phyloP scores from a whole-genome alignment of 164 flowering plant genomes.

The Berberis vulgaris region DNA sequence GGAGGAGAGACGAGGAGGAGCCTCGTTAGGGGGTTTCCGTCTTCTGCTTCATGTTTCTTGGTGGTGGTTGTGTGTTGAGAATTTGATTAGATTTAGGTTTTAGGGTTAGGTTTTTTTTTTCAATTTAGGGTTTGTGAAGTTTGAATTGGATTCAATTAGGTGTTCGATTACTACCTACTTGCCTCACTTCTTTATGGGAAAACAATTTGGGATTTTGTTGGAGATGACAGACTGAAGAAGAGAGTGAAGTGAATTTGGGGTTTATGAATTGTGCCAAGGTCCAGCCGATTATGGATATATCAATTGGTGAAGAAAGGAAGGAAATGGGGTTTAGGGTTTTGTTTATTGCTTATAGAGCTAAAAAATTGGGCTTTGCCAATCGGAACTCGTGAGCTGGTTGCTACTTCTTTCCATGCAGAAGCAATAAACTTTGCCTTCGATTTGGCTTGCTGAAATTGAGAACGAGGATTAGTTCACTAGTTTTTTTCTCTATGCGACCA shows the following conservation, averaged over 20 bases:
- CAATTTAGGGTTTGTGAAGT: conserved; percentile 4
- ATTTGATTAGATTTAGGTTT: background rate
- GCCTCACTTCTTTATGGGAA: background rate
- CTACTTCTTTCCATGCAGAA: background rate
- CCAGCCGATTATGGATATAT: too few species aligned
- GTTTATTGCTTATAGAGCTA: background rate
- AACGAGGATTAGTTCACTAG: too few species aligned
- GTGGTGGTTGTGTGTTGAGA: background rate
- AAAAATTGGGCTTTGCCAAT: too few species aligned
- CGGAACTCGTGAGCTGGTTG: background rate
- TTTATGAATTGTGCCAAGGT: too few species aligned
- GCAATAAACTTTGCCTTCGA: background rate
- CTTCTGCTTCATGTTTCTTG: too few species aligned
- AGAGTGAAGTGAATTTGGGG: too few species aligned
- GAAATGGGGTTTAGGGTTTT: background rate
- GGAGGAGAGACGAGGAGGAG: conserved; percentile 46
- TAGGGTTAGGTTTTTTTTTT: background rate
- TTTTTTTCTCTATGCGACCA: background rate
- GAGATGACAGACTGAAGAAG: background rate
- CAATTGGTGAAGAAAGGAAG: background rate
- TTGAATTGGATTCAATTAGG: background rate
- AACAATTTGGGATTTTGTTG: background rate
- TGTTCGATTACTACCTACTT: background rate
- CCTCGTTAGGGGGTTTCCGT: conserved; percentile 27
- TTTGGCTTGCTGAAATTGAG: too few species aligned